These are phyloP conservation scores for Fraxinus latifolia DNA, from an alignment of 305 asterid genomes.

Conservation along the genomic window DNA sequence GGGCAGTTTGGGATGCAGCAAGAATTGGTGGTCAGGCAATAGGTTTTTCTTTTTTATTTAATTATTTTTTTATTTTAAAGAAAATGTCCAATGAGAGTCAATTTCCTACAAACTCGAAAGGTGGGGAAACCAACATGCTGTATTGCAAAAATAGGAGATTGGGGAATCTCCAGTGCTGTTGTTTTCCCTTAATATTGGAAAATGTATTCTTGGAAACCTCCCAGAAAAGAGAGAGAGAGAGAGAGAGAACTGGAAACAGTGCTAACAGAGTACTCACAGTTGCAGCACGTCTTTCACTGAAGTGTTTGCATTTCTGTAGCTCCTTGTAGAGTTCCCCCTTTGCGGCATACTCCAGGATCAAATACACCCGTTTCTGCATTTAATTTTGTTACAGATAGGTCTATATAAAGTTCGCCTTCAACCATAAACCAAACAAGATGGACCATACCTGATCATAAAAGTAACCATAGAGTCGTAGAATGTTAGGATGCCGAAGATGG, in stretches of 20 bases:
- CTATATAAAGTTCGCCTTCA: background rate
- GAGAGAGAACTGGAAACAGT: background rate
- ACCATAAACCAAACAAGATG: conserved; percentile 8
- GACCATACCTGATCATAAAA: conserved; percentile 77
- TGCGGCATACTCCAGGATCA: conserved; percentile 92
- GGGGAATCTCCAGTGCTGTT: background rate
- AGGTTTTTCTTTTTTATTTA: background rate
- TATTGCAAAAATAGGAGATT: background rate
- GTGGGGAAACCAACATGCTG: background rate
- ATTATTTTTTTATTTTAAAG: no score
- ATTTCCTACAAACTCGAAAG: background rate
- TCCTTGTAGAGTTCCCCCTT: conserved; percentile 95
- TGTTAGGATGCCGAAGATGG: conserved; percentile 94
- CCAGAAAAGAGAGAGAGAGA: background rate
- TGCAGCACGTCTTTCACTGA: conserved; percentile 89
- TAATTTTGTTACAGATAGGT: background rate
- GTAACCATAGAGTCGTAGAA: conserved; percentile 84
- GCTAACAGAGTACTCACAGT: conserved; percentile 53
- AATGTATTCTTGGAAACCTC: background rate
- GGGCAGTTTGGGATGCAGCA: background rate
- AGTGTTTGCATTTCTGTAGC: conserved; percentile 76
- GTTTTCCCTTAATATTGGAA: background rate
- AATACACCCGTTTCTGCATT: conserved; percentile 84
- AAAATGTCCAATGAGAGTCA: background rate
- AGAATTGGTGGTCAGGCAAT: background rate